A percentile compares a stretch with the other conserved stretches of the same genome.
phyloP scores from a whole-genome alignment of 805 yeast species.

The Lipomyces yamadae region DNA sequence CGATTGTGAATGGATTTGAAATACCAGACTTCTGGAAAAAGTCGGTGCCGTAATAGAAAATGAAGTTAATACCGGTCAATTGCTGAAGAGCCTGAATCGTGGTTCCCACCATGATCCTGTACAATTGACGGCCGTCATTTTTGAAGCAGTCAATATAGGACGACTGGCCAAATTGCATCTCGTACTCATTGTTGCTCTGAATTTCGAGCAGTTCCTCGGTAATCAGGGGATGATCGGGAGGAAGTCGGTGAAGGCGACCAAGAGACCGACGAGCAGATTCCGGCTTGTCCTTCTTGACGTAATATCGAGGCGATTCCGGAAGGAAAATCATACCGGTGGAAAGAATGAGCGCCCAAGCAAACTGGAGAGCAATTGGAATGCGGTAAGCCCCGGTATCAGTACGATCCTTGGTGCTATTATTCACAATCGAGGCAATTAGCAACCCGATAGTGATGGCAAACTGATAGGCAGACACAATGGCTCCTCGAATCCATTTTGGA shows the following conservation, averaged over 20 bases:
- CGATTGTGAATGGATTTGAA: constrained; percentile 67
- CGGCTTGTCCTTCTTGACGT: constrained; percentile 59
- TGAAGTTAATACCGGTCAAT: constrained; percentile 86
- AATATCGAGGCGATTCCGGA: constrained; percentile 79
- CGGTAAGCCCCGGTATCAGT: constrained; percentile 83
- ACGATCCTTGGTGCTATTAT: constrained; percentile 42
- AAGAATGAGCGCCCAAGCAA: constrained; percentile 67
- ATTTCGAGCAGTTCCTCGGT: constrained; percentile 55
- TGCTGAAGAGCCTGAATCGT: constrained; percentile 81
- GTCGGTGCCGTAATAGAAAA: constrained; percentile 85
- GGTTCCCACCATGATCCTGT: constrained; percentile 62
- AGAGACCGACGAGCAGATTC: constrained; percentile 64
- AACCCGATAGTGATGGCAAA: constrained; percentile 75
- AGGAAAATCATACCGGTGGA: constrained; percentile 63
- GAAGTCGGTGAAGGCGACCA: constrained; percentile 52
- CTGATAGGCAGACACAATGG: constrained; percentile 75
- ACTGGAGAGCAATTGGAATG: constrained; percentile 74
- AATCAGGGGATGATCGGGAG: constrained; percentile 52
- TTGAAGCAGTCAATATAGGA: constrained; percentile 35
- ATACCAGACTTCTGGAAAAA: constrained; percentile 75
- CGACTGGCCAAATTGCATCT: constrained; percentile 40
- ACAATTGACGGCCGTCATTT: constrained; percentile 40
- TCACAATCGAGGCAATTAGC: constrained; percentile 58
- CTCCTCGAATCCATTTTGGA: constrained; percentile 81
- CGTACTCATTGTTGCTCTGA: constrained; percentile 55